Conservation (phyloP, 768 basidiomycete species). For the Suillus subalutaceus region DNA sequence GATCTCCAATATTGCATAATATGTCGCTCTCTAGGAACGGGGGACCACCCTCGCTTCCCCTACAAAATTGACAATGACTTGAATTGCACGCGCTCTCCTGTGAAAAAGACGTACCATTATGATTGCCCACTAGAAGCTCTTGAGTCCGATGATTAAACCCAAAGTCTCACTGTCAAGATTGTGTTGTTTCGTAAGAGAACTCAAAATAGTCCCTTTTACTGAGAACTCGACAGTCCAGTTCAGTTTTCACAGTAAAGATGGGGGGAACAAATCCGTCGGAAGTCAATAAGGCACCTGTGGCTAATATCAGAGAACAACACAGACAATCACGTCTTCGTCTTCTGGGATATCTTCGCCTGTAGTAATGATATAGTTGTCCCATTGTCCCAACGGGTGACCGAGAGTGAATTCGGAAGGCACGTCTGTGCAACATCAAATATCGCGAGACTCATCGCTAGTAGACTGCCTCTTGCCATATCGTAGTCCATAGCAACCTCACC, state of each 20-base stretch:
- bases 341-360: constrained; percentile 82
- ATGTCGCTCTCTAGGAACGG: constrained; percentile 91
- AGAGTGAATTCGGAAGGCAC: background rate
- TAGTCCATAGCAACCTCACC: background rate
- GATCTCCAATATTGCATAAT: constrained; percentile 90
- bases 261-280: constrained; percentile 89
- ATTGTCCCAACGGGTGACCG: constrained; percentile 44
- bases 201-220: constrained; percentile 90
- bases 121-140: constrained; percentile 90
- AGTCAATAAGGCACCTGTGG: constrained; percentile 20
- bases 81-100: background rate
- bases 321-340: constrained; percentile 61
- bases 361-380: constrained; percentile 84
- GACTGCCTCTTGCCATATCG: background rate
- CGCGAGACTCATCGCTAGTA: background rate
- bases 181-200: constrained; percentile 88
- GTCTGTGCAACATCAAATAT: background rate
- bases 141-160: constrained; percentile 83
- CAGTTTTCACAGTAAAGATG: constrained; percentile 97
- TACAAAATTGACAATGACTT: constrained; percentile 32
- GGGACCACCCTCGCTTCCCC: constrained; percentile 94
- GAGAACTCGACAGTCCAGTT: constrained; percentile 88
- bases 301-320: constrained; percentile 18
- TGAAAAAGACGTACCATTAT: constrained; percentile 60
- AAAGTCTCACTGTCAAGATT: constrained; percentile 83